A percentile compares a stretch with the other conserved stretches of the same genome.
Conservation (phyloP, 192 early-diverging fungal species). For the Phlyctochytrium arcticum region DNA sequence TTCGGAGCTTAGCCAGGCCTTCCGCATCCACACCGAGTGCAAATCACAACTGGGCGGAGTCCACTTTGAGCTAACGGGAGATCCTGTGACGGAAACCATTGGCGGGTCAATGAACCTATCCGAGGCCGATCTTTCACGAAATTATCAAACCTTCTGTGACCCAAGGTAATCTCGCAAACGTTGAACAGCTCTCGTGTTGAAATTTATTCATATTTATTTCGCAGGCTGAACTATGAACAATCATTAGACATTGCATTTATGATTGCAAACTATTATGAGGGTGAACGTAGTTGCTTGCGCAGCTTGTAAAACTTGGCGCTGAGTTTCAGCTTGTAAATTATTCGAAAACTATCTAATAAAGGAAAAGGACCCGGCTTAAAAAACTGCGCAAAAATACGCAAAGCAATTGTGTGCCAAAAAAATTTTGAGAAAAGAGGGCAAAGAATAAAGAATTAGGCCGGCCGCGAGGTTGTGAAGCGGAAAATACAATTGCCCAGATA, state of each 20-base stretch:
- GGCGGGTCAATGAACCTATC: conserved; percentile 97
- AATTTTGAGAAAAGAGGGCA: too few relatives aligned
- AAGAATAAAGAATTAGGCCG: too few relatives aligned
- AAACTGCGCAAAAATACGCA: too few relatives aligned
- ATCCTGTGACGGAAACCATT: conserved; percentile 88
- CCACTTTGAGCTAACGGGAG: conserved; percentile 97
- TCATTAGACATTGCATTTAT: conserved; percentile 93
- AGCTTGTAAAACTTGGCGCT: background rate
- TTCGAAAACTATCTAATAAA: too few relatives aligned
- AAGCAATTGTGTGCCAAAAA: too few relatives aligned
- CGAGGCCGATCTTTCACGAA: conserved; percentile 73
- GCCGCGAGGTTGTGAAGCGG: too few relatives aligned
- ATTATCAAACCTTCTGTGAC: conserved; percentile 96
- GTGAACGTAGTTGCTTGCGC: conserved; percentile 4
- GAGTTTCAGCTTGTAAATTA: too few relatives aligned
- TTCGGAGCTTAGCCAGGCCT: conserved; percentile 75
- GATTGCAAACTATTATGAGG: conserved; percentile 78
- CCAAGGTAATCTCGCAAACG: conserved; percentile 54
- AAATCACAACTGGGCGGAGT: conserved; percentile 81
- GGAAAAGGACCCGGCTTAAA: too few relatives aligned
- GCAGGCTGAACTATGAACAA: conserved; percentile 91
- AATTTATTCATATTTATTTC: background rate
- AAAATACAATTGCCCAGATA: too few relatives aligned
- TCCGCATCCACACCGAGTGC: conserved; percentile 73
- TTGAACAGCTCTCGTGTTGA: background rate